Evolutionary conservation across 2,329 filamentous ascomycete species (phyloP).

Genomic region (Cladosporium sphaerospermum): DNA sequence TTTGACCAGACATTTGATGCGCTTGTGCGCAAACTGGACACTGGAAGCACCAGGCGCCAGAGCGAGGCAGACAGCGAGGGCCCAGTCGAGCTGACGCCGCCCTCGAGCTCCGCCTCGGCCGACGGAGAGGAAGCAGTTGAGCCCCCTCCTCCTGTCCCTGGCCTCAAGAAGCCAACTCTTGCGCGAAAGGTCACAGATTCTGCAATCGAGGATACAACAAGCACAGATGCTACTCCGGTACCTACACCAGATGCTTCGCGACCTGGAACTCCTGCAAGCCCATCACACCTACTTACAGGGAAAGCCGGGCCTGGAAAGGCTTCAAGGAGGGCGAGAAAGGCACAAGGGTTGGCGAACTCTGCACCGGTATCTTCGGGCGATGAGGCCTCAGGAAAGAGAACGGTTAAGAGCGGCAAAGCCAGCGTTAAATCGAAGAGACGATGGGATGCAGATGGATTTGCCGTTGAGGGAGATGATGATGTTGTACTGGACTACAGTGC

Average conservation of each 20-base stretch:
- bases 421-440: constrained; percentile 75
- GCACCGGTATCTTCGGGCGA: constrained; percentile 75
- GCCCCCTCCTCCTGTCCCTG: constrained; percentile 47
- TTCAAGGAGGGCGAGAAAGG: constrained; percentile 74
- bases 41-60: constrained; percentile 26
- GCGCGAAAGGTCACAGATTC: constrained; percentile 7
- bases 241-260: constrained; percentile 70
- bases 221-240: constrained; percentile 63
- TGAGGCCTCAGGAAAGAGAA: constrained; percentile 54
- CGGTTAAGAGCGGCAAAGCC: constrained; percentile 45
- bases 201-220: constrained; percentile 37
- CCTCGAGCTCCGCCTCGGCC: constrained; percentile 42
- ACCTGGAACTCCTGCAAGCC: constrained; percentile 60
- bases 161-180: constrained; percentile 35
- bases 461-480: constrained; percentile 73
- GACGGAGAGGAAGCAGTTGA: constrained; percentile 43
- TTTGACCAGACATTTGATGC: constrained; percentile 96
- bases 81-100: constrained; percentile 46
- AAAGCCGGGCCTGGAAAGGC: constrained; percentile 72
- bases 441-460: constrained; percentile 85
- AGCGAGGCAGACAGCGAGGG: constrained; percentile 26
- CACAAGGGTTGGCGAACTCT: constrained; percentile 46
- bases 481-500: constrained; percentile 86
- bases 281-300: constrained; percentile 61
- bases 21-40: constrained; percentile 76